Conservation (phyloP, 2,329 filamentous ascomycete genomes). For the Gremmenia infestans region DNA sequence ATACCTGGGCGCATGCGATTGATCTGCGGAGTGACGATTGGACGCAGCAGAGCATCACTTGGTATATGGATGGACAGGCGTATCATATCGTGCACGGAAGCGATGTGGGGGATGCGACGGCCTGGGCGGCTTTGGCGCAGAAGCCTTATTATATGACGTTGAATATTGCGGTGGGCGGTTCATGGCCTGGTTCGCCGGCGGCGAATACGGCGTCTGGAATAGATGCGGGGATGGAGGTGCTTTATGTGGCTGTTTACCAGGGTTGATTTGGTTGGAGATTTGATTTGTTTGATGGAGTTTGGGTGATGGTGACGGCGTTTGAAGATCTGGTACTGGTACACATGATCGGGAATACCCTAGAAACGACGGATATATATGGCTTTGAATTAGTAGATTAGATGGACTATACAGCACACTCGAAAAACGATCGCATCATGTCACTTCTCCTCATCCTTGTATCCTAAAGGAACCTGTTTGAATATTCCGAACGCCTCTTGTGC, state of each 20-base stretch:
- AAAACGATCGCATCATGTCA: too few relatives aligned
- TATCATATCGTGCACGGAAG: constrained; percentile 13
- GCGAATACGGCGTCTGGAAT: constrained; percentile 12
- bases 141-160: constrained; percentile 14
- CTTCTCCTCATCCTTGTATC: too few relatives aligned
- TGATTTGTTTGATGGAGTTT: neutral
- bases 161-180: constrained; percentile 23
- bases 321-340: too few relatives aligned
- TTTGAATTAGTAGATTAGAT: too few relatives aligned
- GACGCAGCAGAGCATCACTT: constrained; percentile 21
- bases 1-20: constrained; percentile 22
- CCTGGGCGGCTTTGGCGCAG: constrained; percentile 12
- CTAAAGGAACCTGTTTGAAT: too few relatives aligned
- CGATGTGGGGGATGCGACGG: constrained; percentile 13
- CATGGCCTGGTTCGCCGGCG: constrained; percentile 12
- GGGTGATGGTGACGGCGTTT: too few relatives aligned
- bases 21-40: constrained; percentile 17
- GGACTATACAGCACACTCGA: too few relatives aligned
- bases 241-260: constrained; percentile 21
- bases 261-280: too few relatives aligned
- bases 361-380: too few relatives aligned
- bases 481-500: too few relatives aligned
- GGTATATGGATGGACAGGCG: constrained; percentile 19
- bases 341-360: too few relatives aligned
- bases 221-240: constrained; percentile 21